Percentiles rank a stretch among this genome's conserved stretches.
These are phyloP conservation scores for Russula olivacea DNA, from an alignment of 768 basidiomycete species.

Conservation along the genomic window DNA sequence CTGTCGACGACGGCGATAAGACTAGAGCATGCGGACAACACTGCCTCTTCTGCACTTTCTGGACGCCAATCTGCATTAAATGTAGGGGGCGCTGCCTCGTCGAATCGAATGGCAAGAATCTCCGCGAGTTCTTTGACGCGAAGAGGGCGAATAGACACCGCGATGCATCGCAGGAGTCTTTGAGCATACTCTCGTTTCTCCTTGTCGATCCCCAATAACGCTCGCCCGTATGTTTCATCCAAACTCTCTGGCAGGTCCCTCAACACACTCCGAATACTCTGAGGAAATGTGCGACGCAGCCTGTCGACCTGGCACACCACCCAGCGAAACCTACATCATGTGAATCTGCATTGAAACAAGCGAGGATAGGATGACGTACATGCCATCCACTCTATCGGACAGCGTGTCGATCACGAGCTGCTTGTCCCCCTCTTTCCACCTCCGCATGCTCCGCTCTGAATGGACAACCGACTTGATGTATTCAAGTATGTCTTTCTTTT, in stretches of 20 bases:
- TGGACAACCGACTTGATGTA: neutral
- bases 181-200: neutral
- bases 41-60: too few relatives aligned
- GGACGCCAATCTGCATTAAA: conserved; percentile 1
- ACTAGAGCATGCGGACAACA: too few relatives aligned
- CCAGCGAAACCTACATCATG: conserved; percentile 2
- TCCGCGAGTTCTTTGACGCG: conserved; percentile 9
- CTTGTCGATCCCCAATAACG: neutral
- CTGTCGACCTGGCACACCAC: neutral
- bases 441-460: neutral
- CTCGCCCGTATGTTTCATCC: neutral
- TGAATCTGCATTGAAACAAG: neutral
- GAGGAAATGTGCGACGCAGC: neutral
- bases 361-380: neutral
- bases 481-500: neutral
- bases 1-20: too few relatives aligned
- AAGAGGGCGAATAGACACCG: conserved; percentile 5
- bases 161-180: conserved; percentile 3
- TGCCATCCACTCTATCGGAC: conserved; percentile 5
- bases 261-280: neutral
- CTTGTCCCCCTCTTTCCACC: neutral
- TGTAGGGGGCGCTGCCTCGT: neutral
- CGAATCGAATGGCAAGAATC: conserved; percentile 8
- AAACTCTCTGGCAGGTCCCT: neutral
- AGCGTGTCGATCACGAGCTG: neutral